A percentile compares a stretch with the other conserved stretches of the same genome.
These are phyloP conservation scores for Trichophaea hybrida DNA, from an alignment of 2,329 filamentous ascomycete genomes.

Conservation along the genomic window DNA sequence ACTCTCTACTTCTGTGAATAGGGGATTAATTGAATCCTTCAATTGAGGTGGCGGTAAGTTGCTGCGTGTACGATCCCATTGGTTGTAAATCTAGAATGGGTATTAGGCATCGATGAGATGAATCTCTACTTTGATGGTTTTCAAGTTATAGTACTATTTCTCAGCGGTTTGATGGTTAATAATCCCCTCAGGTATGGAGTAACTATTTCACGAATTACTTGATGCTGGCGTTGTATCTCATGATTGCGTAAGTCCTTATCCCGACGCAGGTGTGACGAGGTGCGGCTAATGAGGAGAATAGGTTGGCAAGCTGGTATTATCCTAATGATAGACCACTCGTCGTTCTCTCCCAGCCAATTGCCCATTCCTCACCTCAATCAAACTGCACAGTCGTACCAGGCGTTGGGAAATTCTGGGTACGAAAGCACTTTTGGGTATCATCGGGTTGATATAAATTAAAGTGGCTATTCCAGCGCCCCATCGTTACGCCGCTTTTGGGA, in stretches of 20 bases:
- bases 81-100: slow-evolving; percentile 43
- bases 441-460: no score
- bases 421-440: no score
- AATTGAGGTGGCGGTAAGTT: slow-evolving; percentile 43
- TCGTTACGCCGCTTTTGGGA: no score
- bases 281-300: not conserved
- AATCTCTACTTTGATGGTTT: slow-evolving; percentile 77
- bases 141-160: slow-evolving; percentile 73
- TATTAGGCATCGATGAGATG: slow-evolving; percentile 35
- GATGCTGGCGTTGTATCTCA: slow-evolving; percentile 62
- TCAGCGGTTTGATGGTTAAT: slow-evolving; percentile 70
- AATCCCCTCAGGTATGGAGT: slow-evolving; percentile 69
- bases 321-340: no score
- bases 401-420: no score
- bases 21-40: slow-evolving; percentile 46
- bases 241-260: slow-evolving; percentile 44
- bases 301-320: slow-evolving; percentile 17
- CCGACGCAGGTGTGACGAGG: not conserved
- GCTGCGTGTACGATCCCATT: slow-evolving; percentile 44
- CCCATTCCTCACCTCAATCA: no score
- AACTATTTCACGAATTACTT: slow-evolving; percentile 70
- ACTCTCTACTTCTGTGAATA: slow-evolving; percentile 37
- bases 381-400: no score
- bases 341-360: no score
- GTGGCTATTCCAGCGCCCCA: no score